Evolutionary conservation across 2,329 filamentous ascomycete genomes (phyloP), one percentile per base, ranked within the genome.

Genomic region (Fusarium sp.): DNA sequence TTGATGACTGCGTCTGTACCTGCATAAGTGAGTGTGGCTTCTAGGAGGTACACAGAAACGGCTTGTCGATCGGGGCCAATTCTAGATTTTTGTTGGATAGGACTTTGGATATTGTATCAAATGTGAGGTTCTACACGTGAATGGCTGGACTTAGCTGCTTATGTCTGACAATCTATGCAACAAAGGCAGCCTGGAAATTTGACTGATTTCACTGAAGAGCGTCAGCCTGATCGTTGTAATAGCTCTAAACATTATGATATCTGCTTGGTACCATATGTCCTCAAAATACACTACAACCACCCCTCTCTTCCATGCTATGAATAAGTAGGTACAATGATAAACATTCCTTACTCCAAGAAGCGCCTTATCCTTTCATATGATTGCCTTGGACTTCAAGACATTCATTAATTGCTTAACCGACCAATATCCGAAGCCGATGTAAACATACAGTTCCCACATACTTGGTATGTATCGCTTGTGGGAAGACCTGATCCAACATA

Each of bases 271-370:
- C n/a, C 7, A 36, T 31, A 62, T 39, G 38, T 36, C 55, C 33
- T 40, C n/a, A 21, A 47, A 33, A 33, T 33, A 58, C 21, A 62
- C 28, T 31, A 39, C 44, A 39, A 19, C 49, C 36, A 45, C 43
- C 43, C 51, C 24, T 44, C 42, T 47, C 58, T 40, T 31, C 28
- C 10, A 31, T 55, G 39, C 15, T 64, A 47, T 38, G 19, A 19
- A 19, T 19, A 19, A 19, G 19, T 19, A 40, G 49, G 55, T 57
- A 24, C 58, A 60, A 55, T 51, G 31, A 44, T 42, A 34, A 24
- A 31, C 5, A 10, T 34, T 34, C 34, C 24, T 36, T 64, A 63
- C 64, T 68, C 65, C 65, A 43, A 21, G n/a, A 52, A 55, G 64
- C 65, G 58, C 53, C 64, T 34, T 28, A 28, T 36, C 22, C 22